A percentile compares a stretch with the other conserved stretches of the same genome.
phyloP scores from a whole-genome alignment of 2,329 filamentous ascomycete genomes.

The Clarireedia hainanense region DNA sequence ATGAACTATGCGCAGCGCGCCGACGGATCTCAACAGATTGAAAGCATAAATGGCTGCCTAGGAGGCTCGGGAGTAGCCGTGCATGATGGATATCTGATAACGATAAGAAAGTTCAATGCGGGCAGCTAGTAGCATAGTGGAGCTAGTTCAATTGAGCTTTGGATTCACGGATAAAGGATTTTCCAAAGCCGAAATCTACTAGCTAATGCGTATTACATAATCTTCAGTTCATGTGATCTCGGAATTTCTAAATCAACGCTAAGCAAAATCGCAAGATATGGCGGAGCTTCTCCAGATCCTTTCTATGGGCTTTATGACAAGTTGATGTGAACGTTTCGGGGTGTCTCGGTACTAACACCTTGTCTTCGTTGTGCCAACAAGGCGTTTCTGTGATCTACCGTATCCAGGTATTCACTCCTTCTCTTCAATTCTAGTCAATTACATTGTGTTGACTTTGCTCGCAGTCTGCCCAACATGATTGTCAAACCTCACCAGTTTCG shows the following conservation, averaged over 20 bases:
- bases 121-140: background rate
- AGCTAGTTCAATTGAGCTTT: too few species aligned
- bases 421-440: background rate
- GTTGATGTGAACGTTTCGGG: background rate
- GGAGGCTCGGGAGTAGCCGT: background rate
- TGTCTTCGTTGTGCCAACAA: background rate
- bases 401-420: background rate
- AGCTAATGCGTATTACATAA: background rate
- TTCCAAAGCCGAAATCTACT: too few species aligned
- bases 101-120: background rate
- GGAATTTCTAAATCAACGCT: too few species aligned
- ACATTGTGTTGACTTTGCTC: conserved; percentile 3
- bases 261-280: too few species aligned
- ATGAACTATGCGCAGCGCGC: too few species aligned
- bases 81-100: background rate
- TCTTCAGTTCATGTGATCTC: background rate
- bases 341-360: background rate
- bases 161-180: too few species aligned
- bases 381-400: background rate
- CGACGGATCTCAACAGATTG: too few species aligned
- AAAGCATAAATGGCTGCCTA: background rate
- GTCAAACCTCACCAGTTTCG: conserved; percentile 21
- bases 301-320: background rate
- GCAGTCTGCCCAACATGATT: conserved; percentile 22
- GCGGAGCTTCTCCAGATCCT: too few species aligned